Conservation (phyloP, 768 basidiomycete genomes). For the Rhodotorula taiwanensis region DNA sequence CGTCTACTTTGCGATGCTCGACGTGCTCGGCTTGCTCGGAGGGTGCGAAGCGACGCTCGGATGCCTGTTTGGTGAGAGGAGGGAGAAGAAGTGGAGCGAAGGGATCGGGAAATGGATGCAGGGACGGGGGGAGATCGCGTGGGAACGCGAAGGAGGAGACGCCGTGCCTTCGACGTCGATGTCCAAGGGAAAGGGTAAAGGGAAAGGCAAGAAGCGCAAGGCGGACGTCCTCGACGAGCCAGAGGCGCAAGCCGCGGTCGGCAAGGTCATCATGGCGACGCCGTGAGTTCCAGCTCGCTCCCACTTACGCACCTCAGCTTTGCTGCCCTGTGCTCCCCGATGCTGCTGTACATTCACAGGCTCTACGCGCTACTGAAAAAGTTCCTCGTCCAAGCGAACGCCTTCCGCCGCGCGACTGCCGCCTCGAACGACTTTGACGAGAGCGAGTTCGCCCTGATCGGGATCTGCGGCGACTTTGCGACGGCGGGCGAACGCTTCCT, state of each 20-base stretch:
- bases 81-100: conserved; percentile 47
- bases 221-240: conserved; percentile 6
- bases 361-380: conserved; percentile 53
- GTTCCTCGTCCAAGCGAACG: conserved; percentile 52
- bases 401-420: conserved; percentile 51
- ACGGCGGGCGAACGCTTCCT: conserved; percentile 48
- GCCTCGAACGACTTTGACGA: conserved; percentile 39
- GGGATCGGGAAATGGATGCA: conserved; percentile 54
- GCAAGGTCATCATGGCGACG: conserved; percentile 6
- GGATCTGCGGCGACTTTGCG: conserved; percentile 48
- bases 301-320: no score
- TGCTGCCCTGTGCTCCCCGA: neutral
- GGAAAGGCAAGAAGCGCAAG: conserved; percentile 25
- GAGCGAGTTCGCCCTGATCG: conserved; percentile 25
- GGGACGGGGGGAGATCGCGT: conserved; percentile 49
- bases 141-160: conserved; percentile 37
- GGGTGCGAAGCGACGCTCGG: conserved; percentile 54
- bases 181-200: conserved; percentile 33
- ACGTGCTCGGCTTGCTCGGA: conserved; percentile 51
- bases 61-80: conserved; percentile 48
- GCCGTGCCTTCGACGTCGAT: no score
- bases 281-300: no score
- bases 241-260: conserved; percentile 16
- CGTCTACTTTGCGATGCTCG: conserved; percentile 52
- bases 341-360: neutral